A percentile compares a stretch with the other conserved stretches of the same genome.
These are phyloP conservation scores for Plasmodium vivax DNA, from an alignment of 169 alveolate genomes.

Conservation along the genomic window DNA sequence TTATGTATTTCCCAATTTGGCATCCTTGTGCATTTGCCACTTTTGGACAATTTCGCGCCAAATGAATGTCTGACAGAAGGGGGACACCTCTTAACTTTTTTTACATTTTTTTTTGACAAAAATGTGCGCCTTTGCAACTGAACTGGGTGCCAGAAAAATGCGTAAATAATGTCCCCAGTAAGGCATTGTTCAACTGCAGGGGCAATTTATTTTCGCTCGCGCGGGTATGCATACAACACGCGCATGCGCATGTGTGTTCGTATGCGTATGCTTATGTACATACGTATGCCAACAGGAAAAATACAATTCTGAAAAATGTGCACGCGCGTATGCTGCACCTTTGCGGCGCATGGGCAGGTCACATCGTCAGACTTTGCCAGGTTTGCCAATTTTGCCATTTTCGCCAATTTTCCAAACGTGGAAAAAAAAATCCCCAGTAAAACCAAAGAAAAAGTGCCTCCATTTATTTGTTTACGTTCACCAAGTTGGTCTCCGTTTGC, in stretches of 20 bases:
- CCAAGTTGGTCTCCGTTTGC: neutral
- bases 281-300: neutral
- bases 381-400: no score
- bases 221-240: neutral
- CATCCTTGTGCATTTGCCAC: constrained; percentile 1
- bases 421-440: neutral
- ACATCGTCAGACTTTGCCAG: neutral
- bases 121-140: neutral
- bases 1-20: neutral
- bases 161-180: neutral
- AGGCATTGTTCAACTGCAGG: neutral
- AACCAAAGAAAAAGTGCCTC: neutral
- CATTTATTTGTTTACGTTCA: neutral
- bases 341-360: neutral
- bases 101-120: neutral
- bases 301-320: neutral
- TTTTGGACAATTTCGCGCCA: neutral
- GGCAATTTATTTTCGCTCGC: neutral
- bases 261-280: constrained; percentile 2
- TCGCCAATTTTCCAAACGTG: neutral
- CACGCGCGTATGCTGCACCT: neutral
- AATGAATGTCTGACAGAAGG: neutral
- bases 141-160: neutral
- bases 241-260: neutral
- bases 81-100: neutral